Conservation (phyloP, 2,329 filamentous ascomycete species). For the Chrysosporium keratinophilum region DNA sequence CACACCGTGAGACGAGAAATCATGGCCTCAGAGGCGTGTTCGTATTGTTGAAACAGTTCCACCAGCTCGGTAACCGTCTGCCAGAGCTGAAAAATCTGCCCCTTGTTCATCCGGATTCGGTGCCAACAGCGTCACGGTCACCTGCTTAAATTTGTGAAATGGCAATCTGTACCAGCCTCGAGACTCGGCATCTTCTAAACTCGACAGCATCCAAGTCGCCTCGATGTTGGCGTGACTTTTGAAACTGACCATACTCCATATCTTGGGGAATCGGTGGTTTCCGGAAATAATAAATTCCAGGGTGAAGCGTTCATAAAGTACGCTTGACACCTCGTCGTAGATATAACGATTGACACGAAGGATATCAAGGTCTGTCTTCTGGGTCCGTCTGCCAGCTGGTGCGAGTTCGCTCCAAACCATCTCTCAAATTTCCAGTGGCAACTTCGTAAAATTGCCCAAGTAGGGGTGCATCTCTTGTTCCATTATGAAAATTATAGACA, state of each 20-base stretch:
- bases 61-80: not conserved
- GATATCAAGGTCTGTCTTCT: not conserved
- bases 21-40: not conserved
- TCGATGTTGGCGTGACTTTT: not conserved
- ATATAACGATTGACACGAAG: not conserved
- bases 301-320: not conserved
- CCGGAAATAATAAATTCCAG: not conserved
- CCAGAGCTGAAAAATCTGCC: not conserved
- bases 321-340: not conserved
- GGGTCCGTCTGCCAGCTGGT: not conserved
- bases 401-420: not conserved
- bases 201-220: not conserved
- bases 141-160: not conserved
- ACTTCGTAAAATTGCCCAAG: not conserved
- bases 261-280: not conserved
- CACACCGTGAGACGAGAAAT: not conserved
- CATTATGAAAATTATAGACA: not conserved
- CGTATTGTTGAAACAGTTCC: not conserved
- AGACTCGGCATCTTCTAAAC: not conserved
- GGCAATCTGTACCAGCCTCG: not conserved
- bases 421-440: not conserved
- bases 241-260: not conserved
- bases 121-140: not conserved
- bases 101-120: not conserved
- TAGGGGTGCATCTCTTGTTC: not conserved